A percentile compares a stretch with the other conserved stretches of the same genome.
phyloP scores from a whole-genome alignment of 1,284 basidiomycete genomes.

The Exobasidium rhododendri region DNA sequence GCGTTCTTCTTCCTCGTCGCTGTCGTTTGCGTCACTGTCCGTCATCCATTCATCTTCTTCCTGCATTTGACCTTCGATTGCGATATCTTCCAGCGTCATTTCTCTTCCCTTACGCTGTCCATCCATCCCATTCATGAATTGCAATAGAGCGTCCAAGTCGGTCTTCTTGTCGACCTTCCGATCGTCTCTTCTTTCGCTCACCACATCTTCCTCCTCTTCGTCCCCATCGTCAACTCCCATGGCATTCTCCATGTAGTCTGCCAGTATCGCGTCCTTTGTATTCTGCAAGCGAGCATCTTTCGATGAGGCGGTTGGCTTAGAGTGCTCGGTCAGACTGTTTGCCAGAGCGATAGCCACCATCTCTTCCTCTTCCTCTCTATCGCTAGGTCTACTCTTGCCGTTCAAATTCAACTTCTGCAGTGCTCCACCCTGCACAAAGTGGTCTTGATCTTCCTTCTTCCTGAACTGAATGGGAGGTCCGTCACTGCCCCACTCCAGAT shows the following conservation, averaged over 20 bases:
- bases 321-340: slow-evolving; percentile 1
- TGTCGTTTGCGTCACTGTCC: slow-evolving; percentile 22
- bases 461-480: slow-evolving; percentile 28
- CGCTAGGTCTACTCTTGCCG: not conserved
- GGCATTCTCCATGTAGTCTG: slow-evolving; percentile 50
- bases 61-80: slow-evolving; percentile 29
- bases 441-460: slow-evolving; percentile 13
- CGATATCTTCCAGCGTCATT: slow-evolving; percentile 42
- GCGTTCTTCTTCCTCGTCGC: slow-evolving; percentile 12
- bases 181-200: slow-evolving; percentile 8
- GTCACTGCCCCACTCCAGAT: slow-evolving; percentile 50
- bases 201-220: slow-evolving; percentile 15
- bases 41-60: slow-evolving; percentile 46
- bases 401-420: not conserved
- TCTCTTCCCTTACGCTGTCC: slow-evolving; percentile 36
- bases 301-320: not conserved
- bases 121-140: slow-evolving; percentile 48
- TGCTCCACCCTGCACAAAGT: slow-evolving; percentile 4
- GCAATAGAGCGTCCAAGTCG: slow-evolving; percentile 38
- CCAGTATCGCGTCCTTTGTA: slow-evolving; percentile 39
- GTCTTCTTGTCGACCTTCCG: slow-evolving; percentile 8
- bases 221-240: slow-evolving; percentile 22
- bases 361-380: not conserved
- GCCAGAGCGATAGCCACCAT: not conserved
- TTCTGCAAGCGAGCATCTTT: slow-evolving; percentile 7